A percentile compares a stretch with the other conserved stretches of the same genome.
Conservation (phyloP, 495 filamentous ascomycete species). For the Xylaria palmicola region DNA sequence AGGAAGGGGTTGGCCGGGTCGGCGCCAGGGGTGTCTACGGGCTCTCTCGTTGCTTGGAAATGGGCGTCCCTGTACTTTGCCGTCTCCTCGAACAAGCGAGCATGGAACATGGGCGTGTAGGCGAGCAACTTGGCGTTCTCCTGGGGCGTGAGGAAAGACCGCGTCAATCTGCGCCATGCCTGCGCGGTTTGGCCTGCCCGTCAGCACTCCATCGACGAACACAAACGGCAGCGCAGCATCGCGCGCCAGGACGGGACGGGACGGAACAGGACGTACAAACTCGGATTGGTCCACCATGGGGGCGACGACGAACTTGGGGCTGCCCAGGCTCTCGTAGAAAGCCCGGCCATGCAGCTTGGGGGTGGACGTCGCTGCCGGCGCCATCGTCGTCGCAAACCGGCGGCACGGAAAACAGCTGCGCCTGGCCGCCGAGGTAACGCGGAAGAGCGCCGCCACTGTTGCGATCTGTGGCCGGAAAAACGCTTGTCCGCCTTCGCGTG, state of each 20-base stretch:
- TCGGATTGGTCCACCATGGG: slow-evolving; percentile 99
- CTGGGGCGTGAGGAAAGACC: slow-evolving; percentile 75
- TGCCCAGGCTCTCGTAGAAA: slow-evolving; percentile 92
- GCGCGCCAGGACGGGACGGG: too few species aligned
- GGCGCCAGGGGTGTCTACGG: slow-evolving; percentile 20
- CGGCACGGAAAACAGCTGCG: slow-evolving; percentile 1
- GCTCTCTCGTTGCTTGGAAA: slow-evolving; percentile 63
- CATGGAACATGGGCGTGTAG: slow-evolving; percentile 95
- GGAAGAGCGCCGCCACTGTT: slow-evolving; percentile 13
- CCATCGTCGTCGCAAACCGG: not conserved
- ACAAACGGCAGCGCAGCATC: not conserved
- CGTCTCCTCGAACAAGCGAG: slow-evolving; percentile 75
- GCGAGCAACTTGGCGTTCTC: slow-evolving; percentile 63
- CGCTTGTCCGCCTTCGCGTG: not conserved
- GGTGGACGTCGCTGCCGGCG: slow-evolving; percentile 10
- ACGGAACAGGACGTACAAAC: slow-evolving; percentile 62
- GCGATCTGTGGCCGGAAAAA: not conserved
- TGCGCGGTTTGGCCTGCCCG: slow-evolving; percentile 31
- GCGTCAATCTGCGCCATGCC: slow-evolving; percentile 94
- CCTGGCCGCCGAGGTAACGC: not conserved
- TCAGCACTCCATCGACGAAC: not conserved
- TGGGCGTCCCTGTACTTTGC: slow-evolving; percentile 69
- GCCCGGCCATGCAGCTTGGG: slow-evolving; percentile 75
- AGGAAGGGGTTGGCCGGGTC: slow-evolving; percentile 49
- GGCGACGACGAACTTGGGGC: slow-evolving; percentile 83